These are phyloP conservation scores for Trypanosoma cruzi DNA, from an alignment of 208 protist species.

Conservation along the genomic window DNA sequence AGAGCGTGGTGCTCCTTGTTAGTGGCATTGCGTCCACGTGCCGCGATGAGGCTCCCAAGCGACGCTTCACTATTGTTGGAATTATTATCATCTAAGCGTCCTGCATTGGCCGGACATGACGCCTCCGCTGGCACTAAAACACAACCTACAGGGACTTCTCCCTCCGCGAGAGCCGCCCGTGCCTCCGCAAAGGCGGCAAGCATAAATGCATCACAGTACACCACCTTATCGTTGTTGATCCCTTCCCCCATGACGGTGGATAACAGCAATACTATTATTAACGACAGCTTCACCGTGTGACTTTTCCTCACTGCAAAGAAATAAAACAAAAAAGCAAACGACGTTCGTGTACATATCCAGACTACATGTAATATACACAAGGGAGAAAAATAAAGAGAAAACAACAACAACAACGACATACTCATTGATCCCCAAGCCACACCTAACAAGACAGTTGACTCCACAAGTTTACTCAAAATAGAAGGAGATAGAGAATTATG, in stretches of 20 bases:
- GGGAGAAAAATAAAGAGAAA: background rate
- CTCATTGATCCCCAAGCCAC: no score
- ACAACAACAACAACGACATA: background rate
- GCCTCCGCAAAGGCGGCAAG: slow-evolving; percentile 61
- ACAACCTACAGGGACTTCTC: slow-evolving; percentile 96
- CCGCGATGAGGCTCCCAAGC: slow-evolving; percentile 11
- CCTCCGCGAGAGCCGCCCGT: slow-evolving; percentile 47
- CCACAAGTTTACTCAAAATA: no score
- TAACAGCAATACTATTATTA: background rate
- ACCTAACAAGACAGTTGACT: no score
- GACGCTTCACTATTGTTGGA: background rate
- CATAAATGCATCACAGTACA: slow-evolving; percentile 79
- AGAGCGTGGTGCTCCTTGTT: slow-evolving; percentile 86
- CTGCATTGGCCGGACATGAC: slow-evolving; percentile 13
- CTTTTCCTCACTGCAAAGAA: slow-evolving; percentile 3
- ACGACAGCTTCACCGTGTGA: background rate
- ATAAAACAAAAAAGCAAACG: slow-evolving; percentile 16
- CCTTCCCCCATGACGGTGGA: background rate
- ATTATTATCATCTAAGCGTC: background rate
- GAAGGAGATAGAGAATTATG: no score
- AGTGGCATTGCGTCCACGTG: slow-evolving; percentile 88
- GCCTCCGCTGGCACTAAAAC: slow-evolving; percentile 73
- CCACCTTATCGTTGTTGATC: slow-evolving; percentile 14
- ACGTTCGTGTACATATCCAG: no score
- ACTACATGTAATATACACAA: background rate